Conservation (phyloP, 208 protist species). For the Angomonas desouzai region DNA sequence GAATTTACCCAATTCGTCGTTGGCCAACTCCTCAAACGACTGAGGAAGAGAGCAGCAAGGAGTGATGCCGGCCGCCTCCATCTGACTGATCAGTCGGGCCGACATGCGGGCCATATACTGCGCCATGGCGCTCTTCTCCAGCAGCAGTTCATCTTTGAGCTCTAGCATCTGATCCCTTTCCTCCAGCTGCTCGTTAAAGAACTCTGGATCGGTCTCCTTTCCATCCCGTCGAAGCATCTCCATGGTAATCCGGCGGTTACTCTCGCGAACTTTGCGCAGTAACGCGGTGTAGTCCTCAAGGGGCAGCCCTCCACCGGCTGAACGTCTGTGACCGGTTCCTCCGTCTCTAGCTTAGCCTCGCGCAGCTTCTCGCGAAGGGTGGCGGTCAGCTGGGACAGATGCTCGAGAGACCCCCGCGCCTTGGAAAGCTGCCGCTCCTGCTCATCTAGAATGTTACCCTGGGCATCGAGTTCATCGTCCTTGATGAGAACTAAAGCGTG, state of each 20-base stretch:
- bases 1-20: constrained; percentile 41
- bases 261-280: constrained; percentile 50
- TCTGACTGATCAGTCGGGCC: constrained; percentile 66
- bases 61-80: constrained; percentile 50
- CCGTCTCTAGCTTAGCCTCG: constrained; percentile 16
- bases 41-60: constrained; percentile 73
- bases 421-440: constrained; percentile 51
- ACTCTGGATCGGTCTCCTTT: not conserved
- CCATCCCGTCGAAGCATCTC: constrained; percentile 31
- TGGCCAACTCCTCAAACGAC: constrained; percentile 57
- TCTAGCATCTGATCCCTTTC: constrained; percentile 63
- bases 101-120: constrained; percentile 71
- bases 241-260: constrained; percentile 40
- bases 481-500: constrained; percentile 47
- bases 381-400: constrained; percentile 34
- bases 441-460: constrained; percentile 50
- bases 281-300: constrained; percentile 68
- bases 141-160: constrained; percentile 70
- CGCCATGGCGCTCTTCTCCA: constrained; percentile 72
- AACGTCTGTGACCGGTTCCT: constrained; percentile 22
- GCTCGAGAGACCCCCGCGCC: constrained; percentile 34
- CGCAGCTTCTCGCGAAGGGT: constrained; percentile 36
- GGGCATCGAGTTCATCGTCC: constrained; percentile 57
- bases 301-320: constrained; percentile 55
- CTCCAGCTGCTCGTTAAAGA: constrained; percentile 47